Evolutionary conservation across 345 rosid species (phyloP).

Genomic region (Pelargonium nanum): DNA sequence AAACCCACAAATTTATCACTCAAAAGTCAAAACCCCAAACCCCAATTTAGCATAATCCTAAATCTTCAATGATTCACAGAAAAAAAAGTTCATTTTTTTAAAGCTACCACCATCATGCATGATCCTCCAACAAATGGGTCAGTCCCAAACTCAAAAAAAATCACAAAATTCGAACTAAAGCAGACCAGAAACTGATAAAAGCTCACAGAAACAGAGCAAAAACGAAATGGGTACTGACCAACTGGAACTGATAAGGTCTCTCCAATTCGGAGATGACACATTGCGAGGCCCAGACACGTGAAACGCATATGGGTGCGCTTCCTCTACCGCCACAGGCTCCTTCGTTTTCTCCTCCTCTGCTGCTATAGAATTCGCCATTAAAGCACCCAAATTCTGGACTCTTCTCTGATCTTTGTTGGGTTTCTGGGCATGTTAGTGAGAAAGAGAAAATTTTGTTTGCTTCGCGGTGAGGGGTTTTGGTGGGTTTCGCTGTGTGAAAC

Average conservation of each 20-base stretch:
- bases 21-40: neutral
- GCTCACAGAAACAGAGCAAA: neutral
- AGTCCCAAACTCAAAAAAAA: neutral
- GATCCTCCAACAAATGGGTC: no score
- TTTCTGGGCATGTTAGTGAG: constrained; percentile 1
- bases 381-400: constrained; percentile 6
- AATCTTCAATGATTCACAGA: no score
- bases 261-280: constrained; percentile 78
- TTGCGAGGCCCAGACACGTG: constrained; percentile 92
- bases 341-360: constrained; percentile 22
- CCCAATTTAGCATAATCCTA: neutral
- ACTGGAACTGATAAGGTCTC: constrained; percentile 87
- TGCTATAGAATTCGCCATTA: constrained; percentile 28
- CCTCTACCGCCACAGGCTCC: constrained; percentile 24
- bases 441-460: neutral
- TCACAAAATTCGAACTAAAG: neutral
- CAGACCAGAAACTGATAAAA: neutral
- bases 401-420: constrained; percentile 5
- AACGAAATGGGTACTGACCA: constrained; percentile 39
- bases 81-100: no score
- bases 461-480: neutral
- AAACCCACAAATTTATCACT: neutral
- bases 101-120: no score
- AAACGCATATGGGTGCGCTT: constrained; percentile 81
- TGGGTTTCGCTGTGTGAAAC: neutral